Evolutionary conservation across 1,284 basidiomycete species (phyloP), one percentile per base, ranked within the genome.

Genomic region (Austroboletus novae-zelandiae): DNA sequence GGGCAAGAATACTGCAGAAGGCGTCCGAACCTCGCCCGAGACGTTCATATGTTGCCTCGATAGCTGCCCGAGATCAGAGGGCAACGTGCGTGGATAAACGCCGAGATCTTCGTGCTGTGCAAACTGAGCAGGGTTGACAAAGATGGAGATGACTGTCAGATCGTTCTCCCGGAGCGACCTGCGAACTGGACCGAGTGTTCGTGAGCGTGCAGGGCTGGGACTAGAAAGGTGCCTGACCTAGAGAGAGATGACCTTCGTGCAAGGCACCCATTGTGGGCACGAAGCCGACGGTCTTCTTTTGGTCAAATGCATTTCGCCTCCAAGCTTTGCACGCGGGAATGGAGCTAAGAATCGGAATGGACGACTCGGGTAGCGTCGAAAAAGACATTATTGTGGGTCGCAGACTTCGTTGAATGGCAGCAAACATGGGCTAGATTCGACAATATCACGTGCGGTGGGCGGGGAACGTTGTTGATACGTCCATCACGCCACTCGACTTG

Each of bases 231-330:
- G 29, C 57, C 79, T 43, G 61, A 95, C 94, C 90, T 31, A 99
- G 84, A 51, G 88, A 83, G 36, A 98, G 74, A 69, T 98, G 96
- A 0, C 97, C 96, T 25, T 91, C 84, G 66, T 99, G 96, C 44
- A 99, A 71, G 1, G 95, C 95, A 25, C 96, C 96, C 97, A 99
- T 99, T 36, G 96, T 99, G 1, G 96, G 84, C 9, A 99, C 93
- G 54, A 92, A 92, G 0, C 96, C 96, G 4, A 99, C 92, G 4
- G 81, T 78, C 62, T 84, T 80, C 37, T 75, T 74, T 46, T 77
- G 73, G 2, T 78, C 72, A 54, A 81, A 82, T 0, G 84, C 88
- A 43, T 72, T 71, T 42, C 74, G 70, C 25, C 94, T 75, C 96
- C 95, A 99, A 73, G 75, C 70, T 41, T 93, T 78, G 60, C 87